These are phyloP conservation scores for Blepharisma japonicum DNA, from an alignment of 73 alveolate genomes.

Conservation along the genomic window DNA sequence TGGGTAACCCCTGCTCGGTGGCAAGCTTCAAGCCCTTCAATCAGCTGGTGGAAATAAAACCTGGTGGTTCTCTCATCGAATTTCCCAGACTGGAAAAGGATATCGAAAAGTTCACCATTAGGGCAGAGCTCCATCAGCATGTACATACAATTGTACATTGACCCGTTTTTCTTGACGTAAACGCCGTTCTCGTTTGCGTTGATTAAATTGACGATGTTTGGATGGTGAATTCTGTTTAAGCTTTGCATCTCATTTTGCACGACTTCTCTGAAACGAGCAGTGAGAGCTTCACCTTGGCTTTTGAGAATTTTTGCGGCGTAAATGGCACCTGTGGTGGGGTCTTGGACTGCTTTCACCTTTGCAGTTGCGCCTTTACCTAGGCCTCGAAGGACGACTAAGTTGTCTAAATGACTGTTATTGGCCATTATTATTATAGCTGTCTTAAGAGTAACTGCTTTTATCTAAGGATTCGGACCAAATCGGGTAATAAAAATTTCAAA, in stretches of 20 bases:
- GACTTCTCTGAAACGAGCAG: slow-evolving; percentile 36
- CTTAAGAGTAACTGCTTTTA: too few species aligned
- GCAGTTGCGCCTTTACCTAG: slow-evolving; percentile 71
- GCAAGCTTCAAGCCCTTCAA: slow-evolving; percentile 68
- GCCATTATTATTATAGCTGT: too few species aligned
- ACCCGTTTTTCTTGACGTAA: slow-evolving; percentile 41
- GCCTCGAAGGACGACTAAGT: slow-evolving; percentile 41
- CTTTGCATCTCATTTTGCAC: slow-evolving; percentile 56
- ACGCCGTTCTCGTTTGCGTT: slow-evolving; percentile 42
- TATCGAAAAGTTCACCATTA: slow-evolving; percentile 86
- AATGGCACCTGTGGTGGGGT: slow-evolving; percentile 11
- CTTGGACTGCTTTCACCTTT: slow-evolving; percentile 37
- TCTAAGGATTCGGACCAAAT: too few species aligned
- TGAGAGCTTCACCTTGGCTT: slow-evolving; percentile 40
- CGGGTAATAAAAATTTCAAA: too few species aligned
- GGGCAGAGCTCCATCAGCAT: slow-evolving; percentile 70
- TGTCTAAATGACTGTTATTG: slow-evolving; percentile 32
- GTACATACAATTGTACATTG: slow-evolving; percentile 34
- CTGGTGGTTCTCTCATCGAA: slow-evolving; percentile 70
- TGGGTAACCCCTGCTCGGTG: slow-evolving; percentile 69
- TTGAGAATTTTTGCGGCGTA: slow-evolving; percentile 55
- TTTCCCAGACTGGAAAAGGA: slow-evolving; percentile 70
- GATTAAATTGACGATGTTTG: slow-evolving; percentile 51
- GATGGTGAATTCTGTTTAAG: slow-evolving; percentile 51
- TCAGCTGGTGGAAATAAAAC: slow-evolving; percentile 70